Percentiles rank a stretch among this genome's conserved stretches.
These are phyloP conservation scores for Phytophthora nicotianae DNA, from an alignment of 352 stramenopile species.

Conservation along the genomic window DNA sequence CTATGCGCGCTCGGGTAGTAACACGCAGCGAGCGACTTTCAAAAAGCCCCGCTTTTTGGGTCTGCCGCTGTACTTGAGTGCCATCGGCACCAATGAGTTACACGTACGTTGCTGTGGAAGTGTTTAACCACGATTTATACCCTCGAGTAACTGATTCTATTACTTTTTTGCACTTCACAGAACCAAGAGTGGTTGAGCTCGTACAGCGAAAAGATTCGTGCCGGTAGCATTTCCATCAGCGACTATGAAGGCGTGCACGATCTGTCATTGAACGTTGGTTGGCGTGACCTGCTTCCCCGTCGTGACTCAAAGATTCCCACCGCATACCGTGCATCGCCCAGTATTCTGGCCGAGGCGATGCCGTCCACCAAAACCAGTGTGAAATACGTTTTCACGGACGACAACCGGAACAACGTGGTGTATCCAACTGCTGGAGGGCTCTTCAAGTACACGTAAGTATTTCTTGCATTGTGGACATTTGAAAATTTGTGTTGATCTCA, in stretches of 20 bases:
- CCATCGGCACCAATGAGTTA: conserved; percentile 80
- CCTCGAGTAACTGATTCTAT: not conserved
- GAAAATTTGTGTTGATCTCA: conserved; percentile 7
- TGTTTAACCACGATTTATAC: not conserved
- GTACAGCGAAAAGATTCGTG: conserved; percentile 89
- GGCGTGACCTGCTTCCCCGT: conserved; percentile 87
- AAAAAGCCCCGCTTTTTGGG: conserved; percentile 89
- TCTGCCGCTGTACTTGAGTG: conserved; percentile 79
- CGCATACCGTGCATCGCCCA: conserved; percentile 89
- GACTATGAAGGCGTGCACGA: conserved; percentile 89
- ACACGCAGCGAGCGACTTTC: conserved; percentile 84
- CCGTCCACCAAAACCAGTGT: conserved; percentile 93
- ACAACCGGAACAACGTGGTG: conserved; percentile 87
- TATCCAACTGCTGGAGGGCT: conserved; percentile 89
- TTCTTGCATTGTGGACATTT: not conserved
- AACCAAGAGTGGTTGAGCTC: conserved; percentile 89
- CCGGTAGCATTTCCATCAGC: conserved; percentile 83
- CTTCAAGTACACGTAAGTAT: conserved; percentile 83
- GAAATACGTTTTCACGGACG: conserved; percentile 93
- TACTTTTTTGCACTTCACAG: conserved; percentile 21
- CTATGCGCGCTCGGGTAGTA: conserved; percentile 86
- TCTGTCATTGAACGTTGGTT: conserved; percentile 84
- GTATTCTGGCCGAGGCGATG: conserved; percentile 89
- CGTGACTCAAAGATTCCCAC: conserved; percentile 86
- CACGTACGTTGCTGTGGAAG: conserved; percentile 42